phyloP scores from a whole-genome alignment of 2,329 filamentous ascomycete genomes.

The Xylaria arbuscula region DNA sequence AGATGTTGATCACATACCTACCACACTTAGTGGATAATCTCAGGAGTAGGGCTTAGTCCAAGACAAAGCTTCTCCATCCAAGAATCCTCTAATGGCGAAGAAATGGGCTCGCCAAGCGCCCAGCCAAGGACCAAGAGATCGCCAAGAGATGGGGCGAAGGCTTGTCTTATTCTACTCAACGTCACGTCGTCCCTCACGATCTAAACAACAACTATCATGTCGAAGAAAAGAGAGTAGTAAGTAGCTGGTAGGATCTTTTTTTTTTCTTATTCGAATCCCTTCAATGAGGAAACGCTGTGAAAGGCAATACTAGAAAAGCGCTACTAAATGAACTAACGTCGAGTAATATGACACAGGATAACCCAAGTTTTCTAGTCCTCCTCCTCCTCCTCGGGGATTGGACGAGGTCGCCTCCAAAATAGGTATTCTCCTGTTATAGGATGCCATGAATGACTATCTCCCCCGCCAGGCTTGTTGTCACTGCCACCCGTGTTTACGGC shows the following conservation, averaged over 20 bases:
- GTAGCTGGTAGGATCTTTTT: too few species aligned
- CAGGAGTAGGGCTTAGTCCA: neutral
- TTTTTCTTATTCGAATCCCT: neutral
- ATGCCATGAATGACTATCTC: neutral
- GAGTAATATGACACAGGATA: neutral
- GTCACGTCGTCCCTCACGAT: slow-evolving; percentile 11
- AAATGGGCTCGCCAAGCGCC: slow-evolving; percentile 28
- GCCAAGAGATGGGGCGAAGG: slow-evolving; percentile 49
- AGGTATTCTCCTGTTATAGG: neutral
- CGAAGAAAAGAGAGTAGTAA: neutral
- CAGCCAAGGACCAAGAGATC: slow-evolving; percentile 49
- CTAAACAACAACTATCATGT: neutral
- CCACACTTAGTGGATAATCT: neutral
- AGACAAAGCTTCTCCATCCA: neutral
- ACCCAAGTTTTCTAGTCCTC: slow-evolving; percentile 11
- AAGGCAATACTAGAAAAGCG: slow-evolving; percentile 1
- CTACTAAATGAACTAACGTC: slow-evolving; percentile 2
- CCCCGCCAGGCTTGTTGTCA: neutral
- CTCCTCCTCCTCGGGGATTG: neutral
- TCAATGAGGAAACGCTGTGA: neutral
- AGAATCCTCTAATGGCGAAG: slow-evolving; percentile 8
- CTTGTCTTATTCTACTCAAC: slow-evolving; percentile 41
- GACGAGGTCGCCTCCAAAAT: neutral
- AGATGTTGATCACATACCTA: neutral
- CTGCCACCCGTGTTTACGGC: neutral